Base-by-base conservation (phyloP, 257 asterid species). In the Mitragyna speciosa region DNA sequence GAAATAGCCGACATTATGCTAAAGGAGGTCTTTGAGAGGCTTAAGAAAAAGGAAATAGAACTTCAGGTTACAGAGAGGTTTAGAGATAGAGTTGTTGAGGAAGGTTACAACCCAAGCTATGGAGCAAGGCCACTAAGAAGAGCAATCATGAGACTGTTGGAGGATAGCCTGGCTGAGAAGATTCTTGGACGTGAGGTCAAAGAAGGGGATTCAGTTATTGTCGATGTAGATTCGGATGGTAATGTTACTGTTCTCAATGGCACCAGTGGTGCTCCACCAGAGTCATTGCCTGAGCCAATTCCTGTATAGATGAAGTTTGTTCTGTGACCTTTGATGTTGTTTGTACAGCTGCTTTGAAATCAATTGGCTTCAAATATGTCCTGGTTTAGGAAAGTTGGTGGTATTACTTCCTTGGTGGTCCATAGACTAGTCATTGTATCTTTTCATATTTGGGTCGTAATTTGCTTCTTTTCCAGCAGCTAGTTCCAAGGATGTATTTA, bases 41-140 rank as follows among this genome's bases (percentile, higher is more conserved):
- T 83, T 22, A 82, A 86, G 76, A 76, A 65, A 17, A 90, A 85
- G 81, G 83, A 85, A 3, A 76, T 90, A 28, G 69, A 72, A 33
- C 89, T 90, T 70, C 88, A 89, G 39, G 88, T 88, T 36, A 83
- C 89, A 11, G 76, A 82, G 56, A 70, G 85, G 47, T 83, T 92
- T 64, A 89, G 89, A 76, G 89, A 89, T 5, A 82, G 88, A 81
- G 80, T 90, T 76, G 87, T 92, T 12, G 75, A 70, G 0, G 93
- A 92, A 82, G 93, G 92, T 31, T 89, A 83, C 70, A 83, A 83
- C 82, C 85, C 85, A 9, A 87, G 87, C 64, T 92, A 87, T 70
- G 93, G 97, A 39, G 97, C 94, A 9, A 81, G 94, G 76, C 90
- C 93, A 3, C 80, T 92, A 17, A 85, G 86, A 84, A 85, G 97